Evolutionary conservation across 2,329 filamentous ascomycete species (phyloP), one percentile per base, ranked within the genome.

Genomic region (Pestalotiopsis sp.): DNA sequence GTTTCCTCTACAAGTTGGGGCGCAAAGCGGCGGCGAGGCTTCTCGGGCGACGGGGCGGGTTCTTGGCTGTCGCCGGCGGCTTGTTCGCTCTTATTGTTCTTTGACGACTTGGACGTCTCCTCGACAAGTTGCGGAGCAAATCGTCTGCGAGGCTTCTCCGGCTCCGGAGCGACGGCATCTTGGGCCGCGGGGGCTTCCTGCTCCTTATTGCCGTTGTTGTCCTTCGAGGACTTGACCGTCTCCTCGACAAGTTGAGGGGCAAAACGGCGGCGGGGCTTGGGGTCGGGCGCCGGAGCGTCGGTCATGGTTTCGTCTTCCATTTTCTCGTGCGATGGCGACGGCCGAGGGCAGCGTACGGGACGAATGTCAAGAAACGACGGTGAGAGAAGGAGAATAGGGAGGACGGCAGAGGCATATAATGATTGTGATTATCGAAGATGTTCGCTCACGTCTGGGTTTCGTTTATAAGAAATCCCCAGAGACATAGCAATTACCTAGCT

Each of bases 1-100:
- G 76, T 77, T 66, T 78, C 75, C 66, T 79, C 77, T 49, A 79
- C 73, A n/a, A 79, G 75, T 68, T 79, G 77, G 58, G 77, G 77
- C 64, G 73, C 76, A 63, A 78, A 78, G 64, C 75, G 75, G 66
- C 77, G 76, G 61, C 74, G 77, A 52, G 76, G 75, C 62, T 78
- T 79, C 23, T 73, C 57, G 45, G 45, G 20, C 45, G 45, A 17
- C 41, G 41, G 45, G 17, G 45, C 45, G 45, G 45, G n/a, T 20
- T 52, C 59, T 68, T 70, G 52, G 73, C 70, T n/a, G 71, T 58
- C 72, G 38, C 45, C 67, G 68, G 13, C 25, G 25, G 11, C 23
- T 59, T 36, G 23, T 27, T 12, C 57, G 25, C 25, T 59, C 23
- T 6, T 41, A 49, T 17, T 45, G 60, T 17, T 45, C 31, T 49